phyloP scores from a whole-genome alignment of 73 alveolate species.

The Urostyla sp. region DNA sequence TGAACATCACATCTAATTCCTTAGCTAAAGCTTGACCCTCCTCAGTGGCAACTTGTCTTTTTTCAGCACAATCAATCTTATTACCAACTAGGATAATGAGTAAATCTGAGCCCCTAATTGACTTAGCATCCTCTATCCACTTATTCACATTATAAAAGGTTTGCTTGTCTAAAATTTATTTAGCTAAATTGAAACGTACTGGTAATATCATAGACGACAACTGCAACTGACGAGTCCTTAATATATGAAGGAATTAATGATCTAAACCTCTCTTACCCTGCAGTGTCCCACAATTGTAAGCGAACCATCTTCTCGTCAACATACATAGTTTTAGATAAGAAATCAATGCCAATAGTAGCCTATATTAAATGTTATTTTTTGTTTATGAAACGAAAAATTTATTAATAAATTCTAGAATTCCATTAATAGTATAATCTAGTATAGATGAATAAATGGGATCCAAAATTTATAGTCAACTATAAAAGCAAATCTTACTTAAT shows the following conservation, averaged over 20 bases:
- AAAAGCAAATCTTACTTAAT: slow-evolving; percentile 64
- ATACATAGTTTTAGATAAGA: slow-evolving; percentile 65
- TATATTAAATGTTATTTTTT: not conserved
- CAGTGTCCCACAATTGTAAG: slow-evolving; percentile 93
- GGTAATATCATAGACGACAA: slow-evolving; percentile 82
- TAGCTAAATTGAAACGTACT: slow-evolving; percentile 17
- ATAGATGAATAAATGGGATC: not conserved
- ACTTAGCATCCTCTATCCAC: slow-evolving; percentile 92
- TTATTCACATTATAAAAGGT: slow-evolving; percentile 76
- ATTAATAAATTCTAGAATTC: no score
- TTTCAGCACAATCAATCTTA: slow-evolving; percentile 88
- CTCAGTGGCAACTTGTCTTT: slow-evolving; percentile 73
- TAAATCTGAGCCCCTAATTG: slow-evolving; percentile 91
- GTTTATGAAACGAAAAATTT: no score
- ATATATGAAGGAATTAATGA: slow-evolving; percentile 81
- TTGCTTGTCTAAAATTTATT: not conserved
- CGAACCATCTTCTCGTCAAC: slow-evolving; percentile 83
- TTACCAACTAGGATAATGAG: slow-evolving; percentile 92
- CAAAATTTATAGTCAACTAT: not conserved
- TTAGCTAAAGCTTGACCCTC: slow-evolving; percentile 83
- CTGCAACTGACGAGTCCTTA: slow-evolving; percentile 86
- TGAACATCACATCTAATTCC: slow-evolving; percentile 81
- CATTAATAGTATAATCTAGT: no score
- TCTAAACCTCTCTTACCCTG: slow-evolving; percentile 86
- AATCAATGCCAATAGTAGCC: slow-evolving; percentile 68